phyloP scores from a whole-genome alignment of 2,329 filamentous ascomycete genomes.

The Epichloe coenophiala region DNA sequence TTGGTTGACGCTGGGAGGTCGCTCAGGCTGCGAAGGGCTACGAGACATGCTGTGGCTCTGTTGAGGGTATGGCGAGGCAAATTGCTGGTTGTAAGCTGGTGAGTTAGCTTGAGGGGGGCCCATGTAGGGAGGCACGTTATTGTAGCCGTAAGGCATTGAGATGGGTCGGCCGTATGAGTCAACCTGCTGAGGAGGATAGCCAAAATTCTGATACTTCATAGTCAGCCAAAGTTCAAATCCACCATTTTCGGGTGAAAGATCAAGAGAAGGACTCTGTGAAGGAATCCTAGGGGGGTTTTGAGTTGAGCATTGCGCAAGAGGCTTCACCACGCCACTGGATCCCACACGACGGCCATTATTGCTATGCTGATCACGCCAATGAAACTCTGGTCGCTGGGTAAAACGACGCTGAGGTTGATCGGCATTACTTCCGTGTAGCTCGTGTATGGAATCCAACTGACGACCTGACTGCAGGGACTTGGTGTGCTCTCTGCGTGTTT shows the following conservation, averaged over 20 bases:
- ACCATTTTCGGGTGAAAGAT: slow-evolving; percentile 56
- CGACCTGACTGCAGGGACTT: slow-evolving; percentile 28
- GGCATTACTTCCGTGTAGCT: slow-evolving; percentile 19
- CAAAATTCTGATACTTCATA: slow-evolving; percentile 51
- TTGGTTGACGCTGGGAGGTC: slow-evolving; percentile 53
- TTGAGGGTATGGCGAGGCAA: slow-evolving; percentile 27
- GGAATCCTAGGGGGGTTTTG: not conserved
- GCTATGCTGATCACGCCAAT: slow-evolving; percentile 15
- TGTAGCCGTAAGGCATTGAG: slow-evolving; percentile 29
- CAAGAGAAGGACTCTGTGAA: slow-evolving; percentile 23
- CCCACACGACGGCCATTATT: slow-evolving; percentile 9
- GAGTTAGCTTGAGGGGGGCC: slow-evolving; percentile 30
- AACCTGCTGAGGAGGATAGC: slow-evolving; percentile 32
- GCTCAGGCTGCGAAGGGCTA: slow-evolving; percentile 64
- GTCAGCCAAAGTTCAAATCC: slow-evolving; percentile 65
- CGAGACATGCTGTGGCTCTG: slow-evolving; percentile 66
- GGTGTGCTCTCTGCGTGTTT: slow-evolving; percentile 32
- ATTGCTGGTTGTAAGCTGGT: slow-evolving; percentile 37
- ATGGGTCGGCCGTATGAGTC: slow-evolving; percentile 26
- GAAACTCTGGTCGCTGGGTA: slow-evolving; percentile 31
- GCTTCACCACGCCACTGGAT: slow-evolving; percentile 8
- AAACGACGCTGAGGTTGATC: slow-evolving; percentile 26
- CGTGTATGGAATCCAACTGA: slow-evolving; percentile 24
- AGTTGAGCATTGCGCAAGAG: slow-evolving; percentile 1
- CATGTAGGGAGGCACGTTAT: slow-evolving; percentile 39